Conservation (phyloP, 352 stramenopile species). For the Phytopythium kandeliae region DNA sequence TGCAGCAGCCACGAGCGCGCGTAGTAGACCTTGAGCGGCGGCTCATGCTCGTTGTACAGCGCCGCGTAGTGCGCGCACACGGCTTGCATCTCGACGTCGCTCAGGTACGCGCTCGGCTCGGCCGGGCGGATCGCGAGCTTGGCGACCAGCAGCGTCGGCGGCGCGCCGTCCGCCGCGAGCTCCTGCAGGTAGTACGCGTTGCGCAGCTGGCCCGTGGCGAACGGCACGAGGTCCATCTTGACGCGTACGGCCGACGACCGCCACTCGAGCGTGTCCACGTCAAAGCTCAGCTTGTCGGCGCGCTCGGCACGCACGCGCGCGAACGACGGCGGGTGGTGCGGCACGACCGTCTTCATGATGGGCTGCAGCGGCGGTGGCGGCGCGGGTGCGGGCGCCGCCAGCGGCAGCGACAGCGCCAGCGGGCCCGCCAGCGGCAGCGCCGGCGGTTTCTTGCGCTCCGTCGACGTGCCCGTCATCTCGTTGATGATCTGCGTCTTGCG, state of each 20-base stretch:
- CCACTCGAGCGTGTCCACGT: slow-evolving; percentile 81
- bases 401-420: slow-evolving; percentile 22
- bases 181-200: slow-evolving; percentile 81
- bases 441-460: slow-evolving; percentile 24
- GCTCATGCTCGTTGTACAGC: slow-evolving; percentile 84
- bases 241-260: slow-evolving; percentile 48
- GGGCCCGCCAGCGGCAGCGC: background rate
- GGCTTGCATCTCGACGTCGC: slow-evolving; percentile 87
- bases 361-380: slow-evolving; percentile 35
- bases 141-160: slow-evolving; percentile 47
- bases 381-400: background rate
- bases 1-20: slow-evolving; percentile 77
- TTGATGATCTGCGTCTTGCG: slow-evolving; percentile 87
- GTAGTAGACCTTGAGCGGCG: slow-evolving; percentile 78
- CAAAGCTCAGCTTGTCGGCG: slow-evolving; percentile 78
- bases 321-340: slow-evolving; percentile 70
- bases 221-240: slow-evolving; percentile 75
- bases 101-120: slow-evolving; percentile 71
- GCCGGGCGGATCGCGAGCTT: slow-evolving; percentile 68
- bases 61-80: slow-evolving; percentile 83
- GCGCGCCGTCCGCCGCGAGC: slow-evolving; percentile 9
- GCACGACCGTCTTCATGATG: slow-evolving; percentile 77
- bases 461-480: slow-evolving; percentile 79
- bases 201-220: slow-evolving; percentile 72
- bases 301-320: slow-evolving; percentile 45